phyloP scores from a whole-genome alignment of 2,329 filamentous ascomycete species.

The Talaromyces islandicus region DNA sequence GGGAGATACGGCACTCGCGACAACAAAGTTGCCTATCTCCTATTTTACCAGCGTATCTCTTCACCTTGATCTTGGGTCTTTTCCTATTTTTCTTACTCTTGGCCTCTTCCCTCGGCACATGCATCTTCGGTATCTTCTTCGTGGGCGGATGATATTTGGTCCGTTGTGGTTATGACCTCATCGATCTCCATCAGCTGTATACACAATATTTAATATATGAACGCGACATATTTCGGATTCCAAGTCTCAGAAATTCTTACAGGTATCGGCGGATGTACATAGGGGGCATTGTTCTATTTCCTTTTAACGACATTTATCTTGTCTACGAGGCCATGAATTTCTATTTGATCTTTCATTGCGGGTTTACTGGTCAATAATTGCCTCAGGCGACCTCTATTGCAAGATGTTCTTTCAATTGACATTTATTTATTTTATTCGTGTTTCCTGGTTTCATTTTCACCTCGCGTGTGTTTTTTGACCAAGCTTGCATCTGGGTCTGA shows the following conservation, averaged over 20 bases:
- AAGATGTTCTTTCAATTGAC: not conserved
- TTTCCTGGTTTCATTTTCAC: not conserved
- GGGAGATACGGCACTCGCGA: constrained; percentile 64
- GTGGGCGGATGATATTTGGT: not conserved
- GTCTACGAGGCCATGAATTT: constrained; percentile 12
- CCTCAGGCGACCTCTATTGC: not conserved
- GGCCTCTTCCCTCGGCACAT: not conserved
- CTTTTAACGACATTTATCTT: constrained; percentile 8
- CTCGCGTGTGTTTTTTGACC: not conserved
- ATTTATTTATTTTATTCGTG: not conserved
- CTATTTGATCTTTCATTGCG: not conserved
- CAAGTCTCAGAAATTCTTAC: not conserved
- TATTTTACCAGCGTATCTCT: constrained; percentile 80
- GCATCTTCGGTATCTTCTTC: not conserved
- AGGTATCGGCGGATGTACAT: constrained; percentile 10
- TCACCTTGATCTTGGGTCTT: not conserved
- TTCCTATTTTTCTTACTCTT: not conserved
- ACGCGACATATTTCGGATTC: constrained; percentile 1
- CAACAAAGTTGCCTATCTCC: constrained; percentile 93
- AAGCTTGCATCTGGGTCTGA: constrained; percentile 3
- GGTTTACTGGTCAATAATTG: not conserved
- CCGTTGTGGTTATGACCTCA: not conserved
- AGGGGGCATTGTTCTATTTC: constrained; percentile 4
- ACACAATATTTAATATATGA: not conserved
- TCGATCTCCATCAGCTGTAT: not conserved